Conservation (phyloP, 805 yeast genomes). For the Metschnikowia koreensis region DNA sequence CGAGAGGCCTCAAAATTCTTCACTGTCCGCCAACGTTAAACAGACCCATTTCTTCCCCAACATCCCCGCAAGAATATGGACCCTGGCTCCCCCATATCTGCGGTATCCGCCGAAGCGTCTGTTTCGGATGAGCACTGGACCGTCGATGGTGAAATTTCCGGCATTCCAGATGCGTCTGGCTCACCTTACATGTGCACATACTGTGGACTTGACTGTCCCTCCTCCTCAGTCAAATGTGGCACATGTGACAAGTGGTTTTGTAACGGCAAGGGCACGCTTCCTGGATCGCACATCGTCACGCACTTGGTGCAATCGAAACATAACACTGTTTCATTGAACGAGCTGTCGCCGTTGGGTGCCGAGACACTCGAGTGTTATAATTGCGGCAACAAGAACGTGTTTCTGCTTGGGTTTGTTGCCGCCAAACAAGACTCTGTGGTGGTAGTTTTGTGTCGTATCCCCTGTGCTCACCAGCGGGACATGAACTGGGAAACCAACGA, state of each 20-base stretch:
- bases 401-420: constrained; percentile 79
- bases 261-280: constrained; percentile 58
- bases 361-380: constrained; percentile 84
- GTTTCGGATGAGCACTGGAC: constrained; percentile 1
- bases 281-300: constrained; percentile 78
- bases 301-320: constrained; percentile 83
- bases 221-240: constrained; percentile 71
- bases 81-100: constrained; percentile 2
- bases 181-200: constrained; percentile 45
- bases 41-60: not conserved
- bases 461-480: constrained; percentile 78
- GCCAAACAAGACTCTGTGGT: constrained; percentile 86
- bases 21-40: not conserved
- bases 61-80: constrained; percentile 1
- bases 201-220: constrained; percentile 69
- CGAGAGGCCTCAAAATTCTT: constrained; percentile 3
- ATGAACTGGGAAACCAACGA: constrained; percentile 81
- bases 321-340: constrained; percentile 69
- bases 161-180: not conserved
- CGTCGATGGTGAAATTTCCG: constrained; percentile 1
- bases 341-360: constrained; percentile 82
- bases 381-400: constrained; percentile 79
- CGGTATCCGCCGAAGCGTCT: not conserved
- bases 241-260: constrained; percentile 88
- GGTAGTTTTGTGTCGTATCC: constrained; percentile 81